Base-by-base conservation (phyloP, 768 basidiomycete species). In the Boletus eberwhitei region DNA sequence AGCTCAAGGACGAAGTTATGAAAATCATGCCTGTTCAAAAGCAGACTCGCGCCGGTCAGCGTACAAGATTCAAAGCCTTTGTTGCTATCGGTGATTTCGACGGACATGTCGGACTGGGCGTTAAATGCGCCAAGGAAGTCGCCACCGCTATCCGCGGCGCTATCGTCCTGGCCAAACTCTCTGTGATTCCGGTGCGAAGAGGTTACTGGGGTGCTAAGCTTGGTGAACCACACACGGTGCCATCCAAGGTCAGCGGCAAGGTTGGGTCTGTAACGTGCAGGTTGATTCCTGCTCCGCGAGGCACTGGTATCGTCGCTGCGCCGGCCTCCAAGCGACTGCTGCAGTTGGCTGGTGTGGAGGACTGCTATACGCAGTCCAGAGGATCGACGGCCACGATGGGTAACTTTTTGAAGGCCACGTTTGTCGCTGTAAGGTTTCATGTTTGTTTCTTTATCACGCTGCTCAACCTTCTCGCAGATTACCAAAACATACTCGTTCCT, bases 1-100 rank as follows among this genome's bases (percentile, higher is more conserved):
- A 92, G 73, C 90, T 99, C 78, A 99, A 99, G 84, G 97, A 95
- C 65, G 94, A 97, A 74, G 97, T 99, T 62, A 99, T 99, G 97
- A 96, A 95, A 75, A 98, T 99, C 73, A 94, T 94, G 88, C 97
- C 97, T 63, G 97, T 99, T 53, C 97, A 98, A 79, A 99, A 99
- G 78, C 97, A 99, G 77, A 99, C 97, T 58, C 94, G 93, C 71
- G 97, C 97, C 65, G 97, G 97, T 74, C 97, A 99, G 77, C 91
- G 97, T 65, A 99, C 97, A 57, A 90, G 97, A 60, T 99, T 99
- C 87, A 98, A 99, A 80, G 97, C 97, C 26, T 98, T 98, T 77
- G 97, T 98, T 67, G 97, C 97, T 57, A 97, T 99, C 68, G 97
- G 97, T 72, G 97, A 99, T 79, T 92, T 86, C 65, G 94, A 98